Percentiles rank a stretch among this genome's conserved stretches.
Evolutionary conservation across 768 basidiomycete species (phyloP).

Genomic region (Hirschioporus abietinus): DNA sequence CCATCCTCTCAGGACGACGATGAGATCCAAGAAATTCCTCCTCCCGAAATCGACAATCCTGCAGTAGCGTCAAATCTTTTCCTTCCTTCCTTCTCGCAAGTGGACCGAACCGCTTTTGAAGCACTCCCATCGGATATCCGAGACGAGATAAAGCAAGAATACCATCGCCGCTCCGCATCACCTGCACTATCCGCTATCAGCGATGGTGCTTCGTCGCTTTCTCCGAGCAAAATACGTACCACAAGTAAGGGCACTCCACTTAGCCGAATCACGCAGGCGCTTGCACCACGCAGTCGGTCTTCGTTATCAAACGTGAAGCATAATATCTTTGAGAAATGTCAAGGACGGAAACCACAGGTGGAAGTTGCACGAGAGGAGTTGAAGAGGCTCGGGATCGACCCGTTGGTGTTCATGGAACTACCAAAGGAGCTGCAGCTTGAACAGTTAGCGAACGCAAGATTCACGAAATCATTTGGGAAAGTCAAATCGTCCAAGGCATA

Average conservation of each 20-base stretch:
- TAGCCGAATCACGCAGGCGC: constrained; percentile 56
- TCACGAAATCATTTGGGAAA: constrained; percentile 37
- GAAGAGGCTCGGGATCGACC: constrained; percentile 63
- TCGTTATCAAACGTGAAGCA: constrained; percentile 32
- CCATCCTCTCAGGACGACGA: constrained; percentile 28
- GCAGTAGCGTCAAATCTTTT: constrained; percentile 22
- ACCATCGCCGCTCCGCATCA: constrained; percentile 53
- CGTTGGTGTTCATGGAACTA: constrained; percentile 58
- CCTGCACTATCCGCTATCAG: constrained; percentile 21
- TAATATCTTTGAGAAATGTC: constrained; percentile 29
- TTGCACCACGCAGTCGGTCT: constrained; percentile 50
- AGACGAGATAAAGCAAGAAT: constrained; percentile 62
- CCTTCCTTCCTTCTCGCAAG: constrained; percentile 70
- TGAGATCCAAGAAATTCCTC: background rate
- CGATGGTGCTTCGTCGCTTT: constrained; percentile 5
- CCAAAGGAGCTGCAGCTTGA: constrained; percentile 70
- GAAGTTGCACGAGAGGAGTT: constrained; percentile 55
- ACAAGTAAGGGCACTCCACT: constrained; percentile 37
- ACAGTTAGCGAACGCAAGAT: constrained; percentile 56
- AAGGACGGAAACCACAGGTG: constrained; percentile 23
- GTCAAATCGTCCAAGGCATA: background rate
- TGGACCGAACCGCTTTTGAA: constrained; percentile 65
- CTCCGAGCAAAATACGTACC: constrained; percentile 12
- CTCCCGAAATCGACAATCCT: background rate
- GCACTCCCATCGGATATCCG: constrained; percentile 67